Evolutionary conservation across 140 eudicot genomes (phyloP).

Genomic region (Stevia rebaudiana): DNA sequence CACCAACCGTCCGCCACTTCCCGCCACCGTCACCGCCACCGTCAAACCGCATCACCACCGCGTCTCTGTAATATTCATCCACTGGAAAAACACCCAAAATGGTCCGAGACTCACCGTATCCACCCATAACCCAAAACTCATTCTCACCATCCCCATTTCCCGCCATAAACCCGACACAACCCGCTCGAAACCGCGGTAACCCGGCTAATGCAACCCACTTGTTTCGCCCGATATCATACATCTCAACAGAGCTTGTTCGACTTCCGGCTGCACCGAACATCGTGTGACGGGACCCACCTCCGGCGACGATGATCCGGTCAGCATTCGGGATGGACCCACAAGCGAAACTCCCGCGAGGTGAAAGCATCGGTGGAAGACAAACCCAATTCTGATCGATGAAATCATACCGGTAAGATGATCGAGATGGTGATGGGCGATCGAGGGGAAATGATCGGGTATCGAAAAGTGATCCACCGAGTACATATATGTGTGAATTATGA

Average conservation of each 20-base stretch:
- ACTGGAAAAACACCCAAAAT: slow-evolving; percentile 81
- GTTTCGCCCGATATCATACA: slow-evolving; percentile 66
- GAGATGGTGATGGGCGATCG: slow-evolving; percentile 55
- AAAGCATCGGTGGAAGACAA: slow-evolving; percentile 50
- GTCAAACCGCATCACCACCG: slow-evolving; percentile 56
- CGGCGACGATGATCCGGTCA: slow-evolving; percentile 65
- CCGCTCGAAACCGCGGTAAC: slow-evolving; percentile 72
- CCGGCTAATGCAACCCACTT: slow-evolving; percentile 76
- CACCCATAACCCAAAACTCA: slow-evolving; percentile 98
- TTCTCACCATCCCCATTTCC: slow-evolving; percentile 42
- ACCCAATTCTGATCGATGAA: slow-evolving; percentile 44
- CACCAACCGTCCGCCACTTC: slow-evolving; percentile 74
- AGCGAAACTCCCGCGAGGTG: slow-evolving; percentile 87
- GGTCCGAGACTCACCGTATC: slow-evolving; percentile 90
- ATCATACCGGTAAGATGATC: slow-evolving; percentile 47
- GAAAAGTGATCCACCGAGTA: slow-evolving; percentile 79
- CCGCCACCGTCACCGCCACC: slow-evolving; percentile 46
- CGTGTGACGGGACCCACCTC: slow-evolving; percentile 84
- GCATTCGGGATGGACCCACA: slow-evolving; percentile 43
- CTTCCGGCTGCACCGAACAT: slow-evolving; percentile 88
- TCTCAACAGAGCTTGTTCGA: slow-evolving; percentile 77
- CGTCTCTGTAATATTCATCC: slow-evolving; percentile 72
- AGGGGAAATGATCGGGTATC: slow-evolving; percentile 80
- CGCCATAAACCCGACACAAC: slow-evolving; percentile 78
- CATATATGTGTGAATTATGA: slow-evolving; percentile 39